Evolutionary conservation across 2,329 filamentous ascomycete species (phyloP), one percentile per base, ranked within the genome.

Genomic region (Pestalotiopsis sp.): DNA sequence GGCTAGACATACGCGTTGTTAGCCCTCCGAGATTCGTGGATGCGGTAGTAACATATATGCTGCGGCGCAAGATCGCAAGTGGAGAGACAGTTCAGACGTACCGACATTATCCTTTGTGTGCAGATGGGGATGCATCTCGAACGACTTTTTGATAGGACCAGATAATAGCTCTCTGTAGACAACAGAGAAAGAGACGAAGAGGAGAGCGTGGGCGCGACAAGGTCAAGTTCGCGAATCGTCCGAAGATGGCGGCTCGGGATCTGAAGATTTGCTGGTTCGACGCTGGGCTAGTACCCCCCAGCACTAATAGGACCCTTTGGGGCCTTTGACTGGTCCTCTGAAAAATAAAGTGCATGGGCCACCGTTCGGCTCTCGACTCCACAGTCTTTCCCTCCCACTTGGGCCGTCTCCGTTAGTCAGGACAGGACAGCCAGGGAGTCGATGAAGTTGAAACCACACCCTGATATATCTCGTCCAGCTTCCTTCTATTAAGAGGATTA

Each of bases 61-160:
- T 52, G 14, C 45, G 20, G 14, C 20, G 45, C 13, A 12, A n/a
- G 45, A 20, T 17, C 14, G 45, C 45, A 17, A 4, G 45, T 20
- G 45, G 17, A 52, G 45, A 52, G 14, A 36, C 4, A 23, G 57
- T 59, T 7, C 17, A 11, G 27, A 40, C n/a, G 17, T 87, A 97
- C 95, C 95, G 74, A 89, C 86, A 75, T 97, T 97, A 79, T 97
- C 92, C 80, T 96, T 94, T 36, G 94, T 97, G 79, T 98, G 95
- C 2, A 99, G 85, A 84, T 98, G 95, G 67, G 96, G 97, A 93
- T 99, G 96, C 96, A 99, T 99, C 59, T 75, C 89, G 79, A 68
- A 61, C 17, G n/a, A 11, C 14, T 23, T 20, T 27, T 36, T 17
- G 23, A 27, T 12, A 66, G 17, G 52, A 41, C n/a, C 12, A 4